Base-by-base conservation (phyloP, 192 early-diverging fungal genomes). In the Dimargaris xerosporica region DNA sequence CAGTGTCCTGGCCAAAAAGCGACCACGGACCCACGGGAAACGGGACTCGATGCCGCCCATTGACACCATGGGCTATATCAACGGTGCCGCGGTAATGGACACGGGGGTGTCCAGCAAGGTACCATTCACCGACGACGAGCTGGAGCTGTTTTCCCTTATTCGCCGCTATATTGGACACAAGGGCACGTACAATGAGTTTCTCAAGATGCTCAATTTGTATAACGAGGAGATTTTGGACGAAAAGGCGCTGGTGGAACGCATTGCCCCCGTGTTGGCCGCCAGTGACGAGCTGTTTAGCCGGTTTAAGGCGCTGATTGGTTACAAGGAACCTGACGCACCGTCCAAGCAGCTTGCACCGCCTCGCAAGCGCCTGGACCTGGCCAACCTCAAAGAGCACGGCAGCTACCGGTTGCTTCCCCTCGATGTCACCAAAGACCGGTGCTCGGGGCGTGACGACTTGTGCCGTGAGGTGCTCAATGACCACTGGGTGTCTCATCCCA, bases 391-490 rank as follows among this genome's bases (percentile, higher is more conserved):
- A 56, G 26, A 69, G 13, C 68, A 68, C 29, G 76, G 76, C 16
- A 78, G 76, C 69, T 80, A 80, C 48, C 74, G 79, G 39, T 62
- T 73, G 46, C 46, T 81, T 51, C 77, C 75, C 0, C 70, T 73
- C 4, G 64, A 67, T n/a, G 68, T 61, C 54, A 67, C 70, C 25
- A 62, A 69, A 42, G 64, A 80, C 28, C 75, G 77, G 25, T 98
- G 94, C 69, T 89, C 91, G 29, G 96, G 96, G 7, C 83, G 91
- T n/a, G 96, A 99, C 62, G 85, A 85, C 26, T 70, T 96, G 66
- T 84, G 85, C 73, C 84, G 80, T 59, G 94, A 96, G 67, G 94
- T 99, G 1, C 72, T 99, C n/a, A 97, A 97, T 70, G 93, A 96
- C 77, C 83, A 87, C 31, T 99, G 89, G 80, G 87, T 91, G 15